Conservation (phyloP, 768 basidiomycete genomes). For the Phanerochaete sordida region DNA sequence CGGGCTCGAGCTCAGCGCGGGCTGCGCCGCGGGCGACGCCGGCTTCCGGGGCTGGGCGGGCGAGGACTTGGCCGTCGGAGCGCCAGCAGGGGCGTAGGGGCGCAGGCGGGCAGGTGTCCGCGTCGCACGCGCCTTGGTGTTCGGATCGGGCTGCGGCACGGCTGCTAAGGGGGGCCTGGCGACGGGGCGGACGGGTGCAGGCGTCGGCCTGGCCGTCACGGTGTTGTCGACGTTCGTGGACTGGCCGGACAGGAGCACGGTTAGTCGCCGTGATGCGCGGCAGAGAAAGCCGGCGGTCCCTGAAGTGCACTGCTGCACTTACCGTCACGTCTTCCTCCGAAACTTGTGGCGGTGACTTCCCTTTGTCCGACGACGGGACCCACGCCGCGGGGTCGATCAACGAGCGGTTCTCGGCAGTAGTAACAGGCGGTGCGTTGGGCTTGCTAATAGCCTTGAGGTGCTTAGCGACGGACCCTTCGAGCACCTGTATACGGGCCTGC, state of each 20-base stretch:
- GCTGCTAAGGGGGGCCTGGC: background rate
- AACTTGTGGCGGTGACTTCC: constrained; percentile 17
- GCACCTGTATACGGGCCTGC: constrained; percentile 23
- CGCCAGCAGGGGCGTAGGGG: background rate
- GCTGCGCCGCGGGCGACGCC: background rate
- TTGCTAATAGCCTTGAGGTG: constrained; percentile 26
- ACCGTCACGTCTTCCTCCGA: constrained; percentile 24
- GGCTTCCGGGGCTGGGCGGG: background rate
- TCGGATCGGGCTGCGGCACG: background rate
- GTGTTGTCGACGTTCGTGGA: constrained; percentile 22
- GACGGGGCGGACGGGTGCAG: constrained; percentile 3
- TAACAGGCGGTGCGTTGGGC: constrained; percentile 5
- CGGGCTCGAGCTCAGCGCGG: constrained; percentile 6
- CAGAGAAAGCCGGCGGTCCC: background rate
- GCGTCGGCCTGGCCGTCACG: constrained; percentile 12
- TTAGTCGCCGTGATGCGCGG: background rate
- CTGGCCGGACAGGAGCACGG: constrained; percentile 12
- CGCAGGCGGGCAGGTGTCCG: background rate
- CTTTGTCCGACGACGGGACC: constrained; percentile 23
- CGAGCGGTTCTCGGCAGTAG: constrained; percentile 14
- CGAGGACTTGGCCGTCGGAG: constrained; percentile 1
- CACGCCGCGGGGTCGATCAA: constrained; percentile 29
- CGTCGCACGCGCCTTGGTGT: constrained; percentile 8
- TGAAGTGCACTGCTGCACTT: background rate
- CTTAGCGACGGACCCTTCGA: constrained; percentile 29